These are phyloP conservation scores for Lecanicillium sp. DNA, from an alignment of 2,329 filamentous ascomycete genomes.

Conservation along the genomic window DNA sequence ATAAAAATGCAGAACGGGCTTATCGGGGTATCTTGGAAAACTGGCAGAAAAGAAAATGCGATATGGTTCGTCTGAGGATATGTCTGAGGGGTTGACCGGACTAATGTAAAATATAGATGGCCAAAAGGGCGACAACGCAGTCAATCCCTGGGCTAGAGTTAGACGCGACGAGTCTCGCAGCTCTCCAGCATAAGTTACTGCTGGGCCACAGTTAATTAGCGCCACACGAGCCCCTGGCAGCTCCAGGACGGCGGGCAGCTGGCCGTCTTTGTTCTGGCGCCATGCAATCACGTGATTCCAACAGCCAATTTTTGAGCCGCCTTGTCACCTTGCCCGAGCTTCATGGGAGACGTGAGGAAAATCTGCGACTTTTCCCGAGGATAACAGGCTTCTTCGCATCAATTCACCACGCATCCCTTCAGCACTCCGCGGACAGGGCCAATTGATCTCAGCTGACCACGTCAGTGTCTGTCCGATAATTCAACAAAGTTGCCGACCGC, in stretches of 20 bases:
- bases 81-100: background rate
- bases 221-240: conserved; percentile 9
- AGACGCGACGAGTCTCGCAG: conserved; percentile 1
- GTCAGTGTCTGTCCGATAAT: conserved; percentile 4
- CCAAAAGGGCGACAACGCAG: background rate
- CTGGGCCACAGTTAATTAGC: conserved; percentile 8
- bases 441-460: conserved; percentile 40
- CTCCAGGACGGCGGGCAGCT: conserved; percentile 3
- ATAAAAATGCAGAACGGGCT: too few species aligned
- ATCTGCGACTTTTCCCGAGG: conserved; percentile 44
- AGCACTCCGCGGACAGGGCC: conserved; percentile 35
- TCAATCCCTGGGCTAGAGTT: background rate
- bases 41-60: background rate
- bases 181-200: background rate
- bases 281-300: conserved; percentile 11
- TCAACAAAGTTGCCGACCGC: conserved; percentile 30
- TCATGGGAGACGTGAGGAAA: conserved; percentile 27
- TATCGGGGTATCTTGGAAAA: background rate
- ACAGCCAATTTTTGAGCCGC: conserved; percentile 12
- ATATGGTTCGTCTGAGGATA: background rate
- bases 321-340: conserved; percentile 25
- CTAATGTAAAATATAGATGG: background rate
- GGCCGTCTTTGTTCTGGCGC: background rate
- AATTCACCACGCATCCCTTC: conserved; percentile 34
- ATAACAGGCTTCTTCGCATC: conserved; percentile 35